A percentile compares a stretch with the other conserved stretches of the same genome.
Conservation (phyloP, 257 asterid species). For the Plantago ovata region DNA sequence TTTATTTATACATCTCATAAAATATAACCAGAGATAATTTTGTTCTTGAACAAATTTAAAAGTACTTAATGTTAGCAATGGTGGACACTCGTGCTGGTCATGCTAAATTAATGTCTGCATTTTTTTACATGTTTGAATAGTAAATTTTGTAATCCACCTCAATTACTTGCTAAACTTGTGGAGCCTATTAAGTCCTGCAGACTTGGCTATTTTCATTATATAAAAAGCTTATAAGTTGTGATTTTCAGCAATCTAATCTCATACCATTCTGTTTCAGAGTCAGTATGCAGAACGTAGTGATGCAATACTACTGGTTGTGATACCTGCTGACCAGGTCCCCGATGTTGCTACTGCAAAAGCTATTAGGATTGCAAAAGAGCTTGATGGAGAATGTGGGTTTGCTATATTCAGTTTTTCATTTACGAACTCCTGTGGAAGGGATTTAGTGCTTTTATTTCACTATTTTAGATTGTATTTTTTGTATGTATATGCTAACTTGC, state of each 20-base stretch:
- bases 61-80: neutral
- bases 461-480: neutral
- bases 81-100: neutral
- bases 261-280: conserved; percentile 34
- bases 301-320: conserved; percentile 61
- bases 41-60: neutral
- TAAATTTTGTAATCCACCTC: neutral
- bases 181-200: neutral
- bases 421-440: neutral
- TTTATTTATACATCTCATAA: neutral
- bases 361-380: conserved; percentile 64
- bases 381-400: conserved; percentile 66
- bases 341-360: conserved; percentile 71
- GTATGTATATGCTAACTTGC: conserved; percentile 9
- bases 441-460: conserved; percentile 8
- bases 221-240: neutral
- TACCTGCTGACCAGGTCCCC: conserved; percentile 68
- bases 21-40: neutral
- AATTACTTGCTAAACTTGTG: conserved; percentile 4
- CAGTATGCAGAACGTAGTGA: conserved; percentile 62
- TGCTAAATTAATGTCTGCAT: conserved; percentile 3
- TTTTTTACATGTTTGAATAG: too few species aligned
- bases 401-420: conserved; percentile 12
- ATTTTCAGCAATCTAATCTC: conserved; percentile 1
- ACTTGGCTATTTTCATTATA: conserved; percentile 1